Evolutionary conservation across 352 stramenopile species (phyloP).

Genomic region (Globisporangium mamillatum): DNA sequence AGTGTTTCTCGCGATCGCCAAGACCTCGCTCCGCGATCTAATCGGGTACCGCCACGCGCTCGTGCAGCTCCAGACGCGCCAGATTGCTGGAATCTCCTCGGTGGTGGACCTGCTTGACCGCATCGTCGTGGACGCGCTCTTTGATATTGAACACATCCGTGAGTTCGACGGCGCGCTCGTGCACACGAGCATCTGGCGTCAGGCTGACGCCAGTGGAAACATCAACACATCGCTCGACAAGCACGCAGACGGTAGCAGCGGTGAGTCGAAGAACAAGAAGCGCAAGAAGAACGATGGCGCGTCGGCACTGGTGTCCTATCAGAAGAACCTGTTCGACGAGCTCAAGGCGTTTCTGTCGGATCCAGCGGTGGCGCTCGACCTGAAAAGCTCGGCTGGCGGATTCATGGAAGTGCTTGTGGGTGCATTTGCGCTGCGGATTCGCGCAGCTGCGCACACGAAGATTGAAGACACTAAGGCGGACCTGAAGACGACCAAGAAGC

Average conservation of each 20-base stretch:
- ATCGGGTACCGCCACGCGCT: constrained; percentile 54
- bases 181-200: constrained; percentile 29
- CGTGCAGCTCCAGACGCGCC: constrained; percentile 18
- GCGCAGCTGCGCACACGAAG: constrained; percentile 54
- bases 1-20: constrained; percentile 77
- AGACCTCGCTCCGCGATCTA: constrained; percentile 68
- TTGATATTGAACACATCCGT: constrained; percentile 73
- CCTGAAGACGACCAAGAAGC: constrained; percentile 75
- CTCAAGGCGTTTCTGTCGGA: constrained; percentile 56
- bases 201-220: constrained; percentile 5
- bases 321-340: constrained; percentile 79
- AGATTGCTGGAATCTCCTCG: constrained; percentile 15
- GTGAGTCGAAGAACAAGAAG: constrained; percentile 35
- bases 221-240: not conserved
- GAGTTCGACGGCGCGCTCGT: constrained; percentile 68
- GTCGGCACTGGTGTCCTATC: constrained; percentile 62
- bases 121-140: constrained; percentile 68
- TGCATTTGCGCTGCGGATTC: constrained; percentile 57
- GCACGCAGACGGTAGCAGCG: not conserved
- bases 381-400: constrained; percentile 49
- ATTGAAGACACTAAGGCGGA: constrained; percentile 71
- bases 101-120: constrained; percentile 44
- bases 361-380: constrained; percentile 16
- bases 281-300: constrained; percentile 33
- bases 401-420: constrained; percentile 68